Base-by-base conservation (phyloP, 768 basidiomycete genomes). In the Asterophora lycoperdoides region DNA sequence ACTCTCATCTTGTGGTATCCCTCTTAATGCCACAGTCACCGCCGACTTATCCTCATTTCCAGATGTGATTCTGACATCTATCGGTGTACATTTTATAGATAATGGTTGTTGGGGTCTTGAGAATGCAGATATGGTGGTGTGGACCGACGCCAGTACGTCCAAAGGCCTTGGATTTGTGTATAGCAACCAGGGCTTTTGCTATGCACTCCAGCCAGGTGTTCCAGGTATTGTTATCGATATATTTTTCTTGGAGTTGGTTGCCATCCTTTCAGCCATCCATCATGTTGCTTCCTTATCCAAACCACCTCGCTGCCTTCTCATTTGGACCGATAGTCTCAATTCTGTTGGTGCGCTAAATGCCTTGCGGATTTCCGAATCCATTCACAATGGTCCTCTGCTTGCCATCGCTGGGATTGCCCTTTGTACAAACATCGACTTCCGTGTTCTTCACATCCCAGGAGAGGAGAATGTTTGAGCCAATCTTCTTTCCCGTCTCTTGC, bases 141-240 rank as follows among this genome's bases (percentile, higher is more conserved):
- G 63, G 61, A 60, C 59, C 0, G 59, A 62, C 43, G 61, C 58
- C 1, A 62, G 56, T 29, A 38, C 56, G 0, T 36, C 23, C 1
- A 11, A 32, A 1, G 56, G 38, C 5, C n/a, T 57, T 18, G 42
- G 51, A 0, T 62, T 60, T 29, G 48, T 46, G 0, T 61, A 49
- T 33, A 14, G 42, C 0, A 44, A 42, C 0, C 32, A 54, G 7
- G 57, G 57, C 18, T 62, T 53, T 33, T 19, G 38, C 18, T 62
- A 60, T 34, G 42, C 44, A 13, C 19, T 60, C 2, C 9, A 41
- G n/a, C 41, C 44, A 0, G 18, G 26, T 7, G 20, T 33, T 17
- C 7, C 20, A 8, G 14, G 32, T 15, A 32, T 32, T 15, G 33
- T 18, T 2, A 44, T 57, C 18, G 61, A 62, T 39, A 64, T 64